Base-by-base conservation (phyloP, 1,284 basidiomycete genomes). In the Cryptococcus sp. region DNA sequence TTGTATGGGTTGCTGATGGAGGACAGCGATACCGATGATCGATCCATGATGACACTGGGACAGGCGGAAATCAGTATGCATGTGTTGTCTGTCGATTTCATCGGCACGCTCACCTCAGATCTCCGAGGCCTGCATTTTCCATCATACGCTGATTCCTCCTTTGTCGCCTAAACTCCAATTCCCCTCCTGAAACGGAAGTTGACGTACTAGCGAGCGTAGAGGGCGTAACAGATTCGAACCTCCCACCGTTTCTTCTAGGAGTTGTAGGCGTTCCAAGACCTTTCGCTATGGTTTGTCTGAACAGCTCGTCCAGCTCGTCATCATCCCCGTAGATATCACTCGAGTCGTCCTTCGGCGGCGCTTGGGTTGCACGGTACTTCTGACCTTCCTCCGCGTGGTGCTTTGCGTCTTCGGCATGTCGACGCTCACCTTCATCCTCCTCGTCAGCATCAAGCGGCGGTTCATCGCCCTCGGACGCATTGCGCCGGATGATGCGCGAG, bases 71-170 rank as follows among this genome's bases (percentile, higher is more conserved):
- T 50, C 47, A 55, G 20, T n/a, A 17, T 46, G 27, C 7, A 3
- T 22, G 7, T 23, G 6, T 39, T 7, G 15, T 45, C 13, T 16
- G 22, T 25, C 39, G 20, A 27, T 35, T 23, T 11, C 13, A 45
- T n/a, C n/a, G 16, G 5, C n/a, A 45, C 2, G 52, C 68, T 55
- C 53, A 69, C 70, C 66, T 73, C n/a, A 77, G 63, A 62, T 77
- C 75, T 2, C 71, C 74, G 10, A 73, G 61, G 2, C 74, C 75
- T 8, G 75, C 74, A n/a, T 71, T 57, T 47, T 73, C 68, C 10
- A 66, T 58, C 39, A 73, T 52, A 4, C 61, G 43, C 27, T 54
- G 59, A n/a, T 64, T 62, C 27, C 68, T 58, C 10, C 54, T 47
- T 10, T 55, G 45, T 27, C 63, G 55, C 17, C 68, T 57, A 0